phyloP scores from a whole-genome alignment of 805 yeast genomes.

The Sungouiozyma ichnusensis region DNA sequence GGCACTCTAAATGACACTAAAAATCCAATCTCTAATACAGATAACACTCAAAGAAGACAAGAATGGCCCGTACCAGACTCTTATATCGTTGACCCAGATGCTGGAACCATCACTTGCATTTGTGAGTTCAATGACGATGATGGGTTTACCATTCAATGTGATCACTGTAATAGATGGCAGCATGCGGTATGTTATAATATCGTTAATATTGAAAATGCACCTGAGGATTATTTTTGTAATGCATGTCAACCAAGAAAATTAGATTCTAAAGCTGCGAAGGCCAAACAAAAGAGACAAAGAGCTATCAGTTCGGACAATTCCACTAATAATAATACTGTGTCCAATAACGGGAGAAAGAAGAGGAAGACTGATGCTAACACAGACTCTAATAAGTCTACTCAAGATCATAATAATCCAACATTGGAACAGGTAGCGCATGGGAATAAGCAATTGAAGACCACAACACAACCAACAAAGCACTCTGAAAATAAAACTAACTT shows the following conservation, averaged over 20 bases:
- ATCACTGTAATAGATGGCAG: slow-evolving; percentile 86
- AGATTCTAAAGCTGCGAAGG: slow-evolving; percentile 35
- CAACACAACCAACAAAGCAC: background rate
- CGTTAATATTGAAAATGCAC: slow-evolving; percentile 58
- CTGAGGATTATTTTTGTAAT: slow-evolving; percentile 75
- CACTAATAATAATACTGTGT: slow-evolving; percentile 3
- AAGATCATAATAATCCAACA: background rate
- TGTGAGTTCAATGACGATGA: slow-evolving; percentile 84
- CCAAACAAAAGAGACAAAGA: slow-evolving; percentile 25
- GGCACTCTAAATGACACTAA: background rate
- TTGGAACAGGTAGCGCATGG: background rate
- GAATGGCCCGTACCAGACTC: slow-evolving; percentile 29
- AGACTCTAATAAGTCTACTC: slow-evolving; percentile 7
- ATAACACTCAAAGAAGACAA: slow-evolving; percentile 3
- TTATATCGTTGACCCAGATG: slow-evolving; percentile 66
- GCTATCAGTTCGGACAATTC: background rate
- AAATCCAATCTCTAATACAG: slow-evolving; percentile 4
- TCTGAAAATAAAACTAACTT: background rate
- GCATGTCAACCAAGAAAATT: slow-evolving; percentile 51
- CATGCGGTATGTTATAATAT: slow-evolving; percentile 88
- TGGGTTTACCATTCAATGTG: slow-evolving; percentile 93
- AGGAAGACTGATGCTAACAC: slow-evolving; percentile 17
- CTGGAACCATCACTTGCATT: slow-evolving; percentile 81
- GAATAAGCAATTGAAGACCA: background rate
- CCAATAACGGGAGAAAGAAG: slow-evolving; percentile 4